A percentile compares a stretch with the other conserved stretches of the same genome.
phyloP scores from a whole-genome alignment of 768 basidiomycete species.

The Trametes cinnabarina region DNA sequence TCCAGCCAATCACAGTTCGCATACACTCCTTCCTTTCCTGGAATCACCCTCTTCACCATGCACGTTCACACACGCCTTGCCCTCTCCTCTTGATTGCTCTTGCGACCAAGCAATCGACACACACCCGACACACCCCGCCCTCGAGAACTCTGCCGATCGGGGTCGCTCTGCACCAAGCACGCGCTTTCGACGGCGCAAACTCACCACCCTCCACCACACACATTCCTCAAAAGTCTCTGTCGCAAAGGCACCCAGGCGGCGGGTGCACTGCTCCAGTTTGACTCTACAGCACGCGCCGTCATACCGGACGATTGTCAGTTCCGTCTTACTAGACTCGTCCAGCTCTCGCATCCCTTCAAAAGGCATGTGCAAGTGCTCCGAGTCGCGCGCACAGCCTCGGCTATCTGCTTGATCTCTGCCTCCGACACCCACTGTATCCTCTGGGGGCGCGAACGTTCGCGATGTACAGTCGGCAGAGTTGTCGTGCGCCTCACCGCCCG shows the following conservation, averaged over 20 bases:
- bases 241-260: background rate
- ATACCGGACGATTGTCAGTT: background rate
- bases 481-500: background rate
- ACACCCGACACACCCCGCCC: background rate
- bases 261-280: background rate
- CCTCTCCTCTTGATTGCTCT: conserved; percentile 5
- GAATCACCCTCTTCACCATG: background rate
- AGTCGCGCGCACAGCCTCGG: background rate
- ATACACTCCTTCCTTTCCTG: conserved; percentile 1
- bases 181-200: background rate
- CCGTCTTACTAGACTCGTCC: background rate
- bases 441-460: background rate
- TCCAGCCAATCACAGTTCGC: conserved; percentile 18
- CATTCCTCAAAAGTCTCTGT: conserved; percentile 1
- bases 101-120: background rate
- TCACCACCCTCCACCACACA: conserved; percentile 1
- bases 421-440: background rate
- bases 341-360: background rate
- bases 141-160: background rate
- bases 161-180: background rate
- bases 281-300: background rate
- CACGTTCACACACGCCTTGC: conserved; percentile 17
- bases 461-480: background rate
- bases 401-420: background rate
- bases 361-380: background rate